These are phyloP conservation scores for Backusella psychrophila DNA, from an alignment of 192 early-diverging fungal species.

Conservation along the genomic window DNA sequence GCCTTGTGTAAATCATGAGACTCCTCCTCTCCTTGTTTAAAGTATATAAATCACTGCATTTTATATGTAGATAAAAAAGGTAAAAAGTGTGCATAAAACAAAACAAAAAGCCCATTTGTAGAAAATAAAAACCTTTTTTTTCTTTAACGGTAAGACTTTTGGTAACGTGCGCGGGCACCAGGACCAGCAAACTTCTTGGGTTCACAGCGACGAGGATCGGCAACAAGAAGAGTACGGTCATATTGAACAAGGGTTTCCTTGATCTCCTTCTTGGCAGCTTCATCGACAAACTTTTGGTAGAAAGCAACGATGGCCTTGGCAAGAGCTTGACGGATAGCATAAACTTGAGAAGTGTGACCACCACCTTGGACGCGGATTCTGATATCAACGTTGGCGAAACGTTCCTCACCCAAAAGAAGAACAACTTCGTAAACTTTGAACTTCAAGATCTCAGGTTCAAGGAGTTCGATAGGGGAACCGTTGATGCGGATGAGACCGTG, in stretches of 20 bases:
- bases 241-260: conserved; percentile 86
- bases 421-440: conserved; percentile 99
- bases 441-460: conserved; percentile 95
- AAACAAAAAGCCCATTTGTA: conserved; percentile 1
- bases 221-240: conserved; percentile 98
- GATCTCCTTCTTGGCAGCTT: conserved; percentile 99
- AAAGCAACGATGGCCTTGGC: conserved; percentile 99
- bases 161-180: conserved; percentile 96
- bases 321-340: conserved; percentile 97
- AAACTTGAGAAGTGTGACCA: conserved; percentile 95
- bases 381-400: conserved; percentile 96
- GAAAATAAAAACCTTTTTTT: conserved; percentile 8
- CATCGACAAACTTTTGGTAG: conserved; percentile 99
- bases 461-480: conserved; percentile 92
- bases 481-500: conserved; percentile 97
- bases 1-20: background rate
- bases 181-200: conserved; percentile 99
- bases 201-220: conserved; percentile 98
- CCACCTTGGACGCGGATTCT: conserved; percentile 96
- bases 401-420: conserved; percentile 93
- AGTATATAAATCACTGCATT: conserved; percentile 6
- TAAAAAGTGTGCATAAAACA: background rate
- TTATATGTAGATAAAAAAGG: conserved; percentile 1
- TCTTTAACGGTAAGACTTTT: conserved; percentile 88
- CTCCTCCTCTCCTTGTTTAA: background rate